Conservation (phyloP, 2,329 filamentous ascomycete genomes). For the Coniochaeta sp. region DNA sequence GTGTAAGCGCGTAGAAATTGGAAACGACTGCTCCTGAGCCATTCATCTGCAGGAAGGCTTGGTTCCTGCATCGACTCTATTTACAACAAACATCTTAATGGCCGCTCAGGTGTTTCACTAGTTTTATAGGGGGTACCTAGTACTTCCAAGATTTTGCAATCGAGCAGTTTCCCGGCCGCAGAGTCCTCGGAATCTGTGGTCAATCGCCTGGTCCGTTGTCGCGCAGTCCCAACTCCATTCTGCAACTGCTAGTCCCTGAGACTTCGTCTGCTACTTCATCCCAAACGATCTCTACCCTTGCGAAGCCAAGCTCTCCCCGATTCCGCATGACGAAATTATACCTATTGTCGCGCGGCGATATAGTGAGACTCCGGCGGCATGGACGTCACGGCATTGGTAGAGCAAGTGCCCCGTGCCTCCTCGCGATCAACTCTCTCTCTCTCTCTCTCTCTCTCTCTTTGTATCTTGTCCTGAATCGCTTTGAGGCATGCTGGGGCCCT, state of each 20-base stretch:
- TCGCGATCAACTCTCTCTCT: neutral
- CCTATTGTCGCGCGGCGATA: neutral
- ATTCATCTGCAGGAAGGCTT: conserved; percentile 2
- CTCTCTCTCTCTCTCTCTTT: neutral
- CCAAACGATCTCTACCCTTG: neutral
- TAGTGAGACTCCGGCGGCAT: neutral
- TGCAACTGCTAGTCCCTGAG: neutral
- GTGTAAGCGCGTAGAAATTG: conserved; percentile 1
- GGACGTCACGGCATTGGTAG: neutral
- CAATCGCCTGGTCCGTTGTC: neutral
- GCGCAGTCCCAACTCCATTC: too few relatives aligned
- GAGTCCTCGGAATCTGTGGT: neutral
- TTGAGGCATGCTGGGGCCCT: neutral
- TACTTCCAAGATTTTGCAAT: neutral
- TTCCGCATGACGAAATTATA: neutral
- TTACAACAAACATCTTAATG: neutral
- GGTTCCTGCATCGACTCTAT: neutral
- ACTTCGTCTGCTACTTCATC: neutral
- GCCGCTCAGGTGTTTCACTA: neutral
- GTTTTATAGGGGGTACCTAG: neutral
- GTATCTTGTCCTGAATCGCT: neutral
- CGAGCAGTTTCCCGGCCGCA: neutral
- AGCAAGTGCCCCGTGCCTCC: neutral
- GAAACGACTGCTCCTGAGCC: neutral
- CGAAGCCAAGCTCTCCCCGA: neutral